Evolutionary conservation across 139 green algal species (phyloP), one percentile per base, ranked within the genome.

Genomic region (Spirogloea muscicola): DNA sequence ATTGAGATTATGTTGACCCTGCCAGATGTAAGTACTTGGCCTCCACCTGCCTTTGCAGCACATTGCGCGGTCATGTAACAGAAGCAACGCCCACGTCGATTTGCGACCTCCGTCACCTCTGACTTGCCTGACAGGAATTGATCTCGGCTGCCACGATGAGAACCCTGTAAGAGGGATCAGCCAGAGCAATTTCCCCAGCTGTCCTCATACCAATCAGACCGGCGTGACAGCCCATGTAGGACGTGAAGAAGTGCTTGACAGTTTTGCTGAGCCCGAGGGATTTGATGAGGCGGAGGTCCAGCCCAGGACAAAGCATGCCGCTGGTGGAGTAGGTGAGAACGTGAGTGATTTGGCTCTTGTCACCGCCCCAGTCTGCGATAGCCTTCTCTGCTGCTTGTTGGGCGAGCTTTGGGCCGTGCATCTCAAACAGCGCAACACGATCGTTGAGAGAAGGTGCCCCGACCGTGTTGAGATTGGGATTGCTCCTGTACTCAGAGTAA

Each of bases 311-410:
- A 16, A 69, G 27, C 4, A 76, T 76, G 39, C 48, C 49, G n/a
- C 49, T 68, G n/a, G 67, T 67, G n/a, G 67, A 66, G 67, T 49
- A 76, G 42, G 67, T 76, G 58, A 76, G 46, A 31, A 76, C 39
- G 31, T 76, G 67, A 10, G 67, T 76, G 49, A 76, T 76, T 13
- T 69, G 16, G 27, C 31, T 51, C 25, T 33, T 29, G 1, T 76
- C 67, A 1, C 42, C 27, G 1, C 67, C 67, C 67, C 67, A 76
- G 13, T 76, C 67, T 16, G n/a, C 16, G 29, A 76, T 39, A 5
- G 67, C 67, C 49, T 49, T 76, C 67, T 76, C 67, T 3, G 27
- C 58, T 13, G 67, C 67, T 34, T 13, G 33, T 25, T 21, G 31
- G n/a, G 36, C 67, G 38, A 76, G 67, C 18, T 34, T 5, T 1